Evolutionary conservation across 106 monocot genomes (phyloP).

Genomic region (Apostasia shenzhenica): DNA sequence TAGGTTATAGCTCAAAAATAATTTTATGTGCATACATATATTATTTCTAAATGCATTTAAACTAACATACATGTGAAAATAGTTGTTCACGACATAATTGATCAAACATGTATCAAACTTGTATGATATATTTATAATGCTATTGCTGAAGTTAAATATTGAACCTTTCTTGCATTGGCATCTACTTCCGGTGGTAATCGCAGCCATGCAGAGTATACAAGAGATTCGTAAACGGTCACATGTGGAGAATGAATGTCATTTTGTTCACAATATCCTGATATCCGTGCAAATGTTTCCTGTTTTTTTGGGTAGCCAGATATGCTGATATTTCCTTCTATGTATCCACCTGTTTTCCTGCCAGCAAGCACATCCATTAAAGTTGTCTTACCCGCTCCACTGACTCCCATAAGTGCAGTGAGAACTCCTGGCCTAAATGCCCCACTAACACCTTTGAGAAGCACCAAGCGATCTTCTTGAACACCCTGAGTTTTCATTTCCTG

Average conservation of each 20-base stretch:
- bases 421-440: slow-evolving; percentile 67
- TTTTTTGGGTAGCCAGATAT: slow-evolving; percentile 69
- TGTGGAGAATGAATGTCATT: slow-evolving; percentile 70
- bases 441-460: slow-evolving; percentile 44
- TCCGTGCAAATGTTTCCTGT: slow-evolving; percentile 53
- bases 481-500: slow-evolving; percentile 61
- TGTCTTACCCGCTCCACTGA: slow-evolving; percentile 67
- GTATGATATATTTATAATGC: too few relatives aligned
- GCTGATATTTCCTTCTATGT: slow-evolving; percentile 46
- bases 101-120: too few relatives aligned
- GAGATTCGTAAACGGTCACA: slow-evolving; percentile 56
- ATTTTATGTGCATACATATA: too few relatives aligned
- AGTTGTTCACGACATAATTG: too few relatives aligned
- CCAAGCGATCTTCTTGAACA: slow-evolving; percentile 28
- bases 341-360: slow-evolving; percentile 63
- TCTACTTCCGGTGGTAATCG: slow-evolving; percentile 48
- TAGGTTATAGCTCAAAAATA: too few relatives aligned
- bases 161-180: slow-evolving; percentile 31
- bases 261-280: slow-evolving; percentile 67
- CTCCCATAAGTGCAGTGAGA: slow-evolving; percentile 60
- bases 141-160: neutral
- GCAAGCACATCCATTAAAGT: slow-evolving; percentile 74
- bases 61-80: too few relatives aligned
- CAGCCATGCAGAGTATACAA: slow-evolving; percentile 65
- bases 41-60: too few relatives aligned